Percentiles rank a stretch among this genome's conserved stretches.
Conservation (phyloP, 163 green algal genomes). For the Chlorella variabilis region DNA sequence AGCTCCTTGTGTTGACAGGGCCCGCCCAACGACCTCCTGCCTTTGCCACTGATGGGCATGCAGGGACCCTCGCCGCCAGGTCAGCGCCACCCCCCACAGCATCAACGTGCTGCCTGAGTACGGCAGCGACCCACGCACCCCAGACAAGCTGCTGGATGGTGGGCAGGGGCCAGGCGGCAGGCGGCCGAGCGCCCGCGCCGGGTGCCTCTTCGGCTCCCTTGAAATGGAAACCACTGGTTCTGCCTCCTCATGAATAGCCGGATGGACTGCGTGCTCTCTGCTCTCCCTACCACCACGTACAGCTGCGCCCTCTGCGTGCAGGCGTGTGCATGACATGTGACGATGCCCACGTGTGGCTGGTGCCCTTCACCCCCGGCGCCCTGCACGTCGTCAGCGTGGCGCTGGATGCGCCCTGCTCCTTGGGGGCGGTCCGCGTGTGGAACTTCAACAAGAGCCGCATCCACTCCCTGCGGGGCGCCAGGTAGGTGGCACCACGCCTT, state of each 20-base stretch:
- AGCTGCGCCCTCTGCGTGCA: neutral
- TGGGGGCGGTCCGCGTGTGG: slow-evolving; percentile 20
- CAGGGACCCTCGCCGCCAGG: neutral
- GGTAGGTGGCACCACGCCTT: slow-evolving; percentile 11
- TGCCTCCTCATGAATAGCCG: too few relatives aligned
- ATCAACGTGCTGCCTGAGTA: slow-evolving; percentile 38
- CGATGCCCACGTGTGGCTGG: slow-evolving; percentile 27
- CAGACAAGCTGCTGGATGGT: slow-evolving; percentile 56
- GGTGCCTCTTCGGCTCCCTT: neutral
- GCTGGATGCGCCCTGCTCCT: neutral
- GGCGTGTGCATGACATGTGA: slow-evolving; percentile 31
- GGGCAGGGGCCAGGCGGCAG: too few relatives aligned
- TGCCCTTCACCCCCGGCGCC: slow-evolving; percentile 6
- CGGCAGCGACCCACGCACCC: slow-evolving; percentile 41
- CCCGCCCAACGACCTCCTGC: too few relatives aligned
- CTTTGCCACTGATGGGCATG: neutral
- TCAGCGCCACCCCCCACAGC: slow-evolving; percentile 36
- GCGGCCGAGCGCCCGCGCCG: too few relatives aligned
- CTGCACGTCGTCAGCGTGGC: slow-evolving; percentile 6
- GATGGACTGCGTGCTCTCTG: too few relatives aligned
- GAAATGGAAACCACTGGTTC: too few relatives aligned
- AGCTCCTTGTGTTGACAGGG: too few relatives aligned
- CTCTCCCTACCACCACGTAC: too few relatives aligned
- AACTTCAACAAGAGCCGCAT: slow-evolving; percentile 35
- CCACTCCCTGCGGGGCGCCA: slow-evolving; percentile 21